Evolutionary conservation across 441 rosid species (phyloP).

Genomic region (Adansonia madagascariensis): DNA sequence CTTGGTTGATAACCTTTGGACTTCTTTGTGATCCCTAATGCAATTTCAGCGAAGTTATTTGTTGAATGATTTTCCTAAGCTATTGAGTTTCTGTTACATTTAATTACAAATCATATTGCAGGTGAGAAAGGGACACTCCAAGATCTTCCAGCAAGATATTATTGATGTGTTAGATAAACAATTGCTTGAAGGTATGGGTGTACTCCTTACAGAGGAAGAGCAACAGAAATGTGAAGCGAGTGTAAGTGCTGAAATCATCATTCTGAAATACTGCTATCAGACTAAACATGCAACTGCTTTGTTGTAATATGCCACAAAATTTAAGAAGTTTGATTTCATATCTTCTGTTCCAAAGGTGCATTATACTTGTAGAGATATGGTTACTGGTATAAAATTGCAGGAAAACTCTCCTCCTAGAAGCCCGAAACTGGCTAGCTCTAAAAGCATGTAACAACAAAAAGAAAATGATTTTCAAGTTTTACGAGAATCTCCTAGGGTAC

Average conservation of each 20-base stretch:
- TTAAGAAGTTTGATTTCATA: conserved; percentile 11
- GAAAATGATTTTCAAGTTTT: neutral
- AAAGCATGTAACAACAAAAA: neutral
- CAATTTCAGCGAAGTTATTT: conserved; percentile 27
- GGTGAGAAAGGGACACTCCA: conserved; percentile 91
- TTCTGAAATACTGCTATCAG: conserved; percentile 13
- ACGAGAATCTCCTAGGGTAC: neutral
- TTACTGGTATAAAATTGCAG: neutral
- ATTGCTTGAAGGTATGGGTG: conserved; percentile 99
- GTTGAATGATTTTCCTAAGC: conserved; percentile 19
- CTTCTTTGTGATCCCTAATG: conserved; percentile 7
- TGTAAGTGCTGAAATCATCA: conserved; percentile 49
- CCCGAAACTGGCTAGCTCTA: conserved; percentile 13
- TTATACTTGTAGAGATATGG: neutral
- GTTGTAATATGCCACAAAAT: neutral
- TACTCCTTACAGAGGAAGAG: conserved; percentile 94
- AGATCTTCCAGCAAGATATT: conserved; percentile 84
- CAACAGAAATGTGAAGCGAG: conserved; percentile 88
- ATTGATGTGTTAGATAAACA: conserved; percentile 95
- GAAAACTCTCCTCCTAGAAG: neutral
- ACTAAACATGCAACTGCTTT: neutral
- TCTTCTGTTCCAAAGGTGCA: neutral
- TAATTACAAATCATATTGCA: conserved; percentile 37
- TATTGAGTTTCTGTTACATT: conserved; percentile 19
- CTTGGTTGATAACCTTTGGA: neutral